These are phyloP conservation scores for Xerocomus potaroensis DNA, from an alignment of 768 basidiomycete genomes.

Conservation along the genomic window DNA sequence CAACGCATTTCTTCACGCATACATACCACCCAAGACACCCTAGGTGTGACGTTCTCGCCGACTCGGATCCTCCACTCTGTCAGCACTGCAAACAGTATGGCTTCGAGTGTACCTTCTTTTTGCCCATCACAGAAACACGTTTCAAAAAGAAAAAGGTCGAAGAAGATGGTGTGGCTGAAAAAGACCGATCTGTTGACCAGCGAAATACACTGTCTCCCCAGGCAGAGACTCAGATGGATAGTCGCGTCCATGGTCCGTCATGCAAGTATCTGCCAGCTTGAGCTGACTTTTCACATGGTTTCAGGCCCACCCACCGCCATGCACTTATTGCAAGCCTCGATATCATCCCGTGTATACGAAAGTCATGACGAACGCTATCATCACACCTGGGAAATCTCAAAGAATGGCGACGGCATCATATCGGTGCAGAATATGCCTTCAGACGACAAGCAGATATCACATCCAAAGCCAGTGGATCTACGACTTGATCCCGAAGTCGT, in stretches of 20 bases:
- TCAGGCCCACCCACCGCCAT: conserved; percentile 83
- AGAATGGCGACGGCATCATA: conserved; percentile 84
- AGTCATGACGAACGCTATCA: conserved; percentile 85
- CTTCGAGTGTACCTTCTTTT: conserved; percentile 95
- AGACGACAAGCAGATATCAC: conserved; percentile 51
- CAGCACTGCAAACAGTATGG: conserved; percentile 94
- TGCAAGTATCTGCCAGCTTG: conserved; percentile 10
- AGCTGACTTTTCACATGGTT: conserved; percentile 31
- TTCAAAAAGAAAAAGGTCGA: conserved; percentile 95
- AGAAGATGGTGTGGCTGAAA: conserved; percentile 49
- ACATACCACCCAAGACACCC: conserved; percentile 8
- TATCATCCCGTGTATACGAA: conserved; percentile 83
- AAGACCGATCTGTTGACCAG: conserved; percentile 28
- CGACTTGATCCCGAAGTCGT: conserved; percentile 75
- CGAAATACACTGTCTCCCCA: conserved; percentile 42
- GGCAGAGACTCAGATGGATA: conserved; percentile 49
- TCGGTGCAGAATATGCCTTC: conserved; percentile 61
- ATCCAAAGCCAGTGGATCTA: conserved; percentile 63
- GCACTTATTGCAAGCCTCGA: conserved; percentile 78
- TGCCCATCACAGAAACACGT: conserved; percentile 97
- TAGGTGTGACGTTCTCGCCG: conserved; percentile 79
- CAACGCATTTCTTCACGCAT: conserved; percentile 2
- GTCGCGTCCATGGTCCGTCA: conserved; percentile 58
- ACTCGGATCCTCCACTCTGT: conserved; percentile 76
- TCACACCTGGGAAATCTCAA: conserved; percentile 82